A percentile compares a stretch with the other conserved stretches of the same genome.
Evolutionary conservation across 2,329 filamentous ascomycete species (phyloP).

Genomic region (Chrysoporthe puriensis): DNA sequence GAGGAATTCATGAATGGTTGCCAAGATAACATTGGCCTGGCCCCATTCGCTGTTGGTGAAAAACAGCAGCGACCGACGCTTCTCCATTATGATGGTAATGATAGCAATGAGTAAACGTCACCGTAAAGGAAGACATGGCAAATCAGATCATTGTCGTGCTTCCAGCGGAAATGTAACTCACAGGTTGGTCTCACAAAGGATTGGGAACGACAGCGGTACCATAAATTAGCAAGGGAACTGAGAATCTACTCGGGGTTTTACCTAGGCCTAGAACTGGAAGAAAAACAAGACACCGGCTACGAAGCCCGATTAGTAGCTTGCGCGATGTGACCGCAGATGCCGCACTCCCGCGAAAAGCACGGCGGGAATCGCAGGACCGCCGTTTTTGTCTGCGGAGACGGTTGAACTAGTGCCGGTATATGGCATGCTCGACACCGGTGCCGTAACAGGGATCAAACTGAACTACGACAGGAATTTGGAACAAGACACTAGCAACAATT

Average conservation of each 20-base stretch:
- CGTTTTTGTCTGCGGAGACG: not conserved
- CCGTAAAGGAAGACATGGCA: not conserved
- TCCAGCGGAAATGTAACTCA: not conserved
- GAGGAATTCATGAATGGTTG: slow-evolving; percentile 18
- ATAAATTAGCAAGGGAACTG: not conserved
- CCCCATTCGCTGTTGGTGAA: slow-evolving; percentile 20
- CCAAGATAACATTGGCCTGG: slow-evolving; percentile 18
- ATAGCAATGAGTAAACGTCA: not conserved
- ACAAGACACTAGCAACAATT: not conserved
- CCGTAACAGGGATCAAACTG: not conserved
- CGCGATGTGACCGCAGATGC: not conserved
- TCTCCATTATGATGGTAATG: not conserved
- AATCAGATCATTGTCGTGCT: not conserved
- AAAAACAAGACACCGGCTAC: not conserved
- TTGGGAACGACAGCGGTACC: not conserved
- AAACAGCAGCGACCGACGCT: slow-evolving; percentile 11
- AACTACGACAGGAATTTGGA: not conserved
- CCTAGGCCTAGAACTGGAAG: not conserved
- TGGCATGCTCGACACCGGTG: not conserved
- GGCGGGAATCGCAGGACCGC: not conserved
- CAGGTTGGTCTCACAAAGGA: not conserved
- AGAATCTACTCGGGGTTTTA: not conserved
- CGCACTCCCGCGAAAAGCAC: no score
- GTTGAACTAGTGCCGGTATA: not conserved
- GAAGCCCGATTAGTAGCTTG: not conserved